phyloP scores from a whole-genome alignment of 139 green algal species.

The Micractinium sp. region DNA sequence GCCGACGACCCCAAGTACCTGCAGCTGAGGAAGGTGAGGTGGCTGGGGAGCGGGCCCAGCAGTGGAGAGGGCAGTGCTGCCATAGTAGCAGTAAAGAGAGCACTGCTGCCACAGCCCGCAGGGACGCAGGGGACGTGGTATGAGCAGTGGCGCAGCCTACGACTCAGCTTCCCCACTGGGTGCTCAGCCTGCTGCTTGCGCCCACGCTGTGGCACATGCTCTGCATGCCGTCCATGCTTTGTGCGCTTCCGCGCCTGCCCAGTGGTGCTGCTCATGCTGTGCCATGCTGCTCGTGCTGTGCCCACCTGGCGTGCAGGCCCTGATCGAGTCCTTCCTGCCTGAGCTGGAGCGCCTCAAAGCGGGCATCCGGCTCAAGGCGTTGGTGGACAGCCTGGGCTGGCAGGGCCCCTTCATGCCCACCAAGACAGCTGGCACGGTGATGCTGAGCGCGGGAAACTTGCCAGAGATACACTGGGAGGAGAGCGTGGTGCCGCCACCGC shows the following conservation, averaged over 20 bases:
- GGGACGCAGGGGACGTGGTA: too few relatives aligned
- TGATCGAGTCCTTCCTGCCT: slow-evolving; percentile 27
- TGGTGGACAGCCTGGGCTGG: slow-evolving; percentile 1
- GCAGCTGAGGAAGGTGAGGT: slow-evolving; percentile 29
- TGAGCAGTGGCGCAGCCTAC: too few relatives aligned
- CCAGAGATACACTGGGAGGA: slow-evolving; percentile 70
- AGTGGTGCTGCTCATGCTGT: too few relatives aligned
- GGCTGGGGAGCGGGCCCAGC: neutral
- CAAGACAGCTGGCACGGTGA: slow-evolving; percentile 54
- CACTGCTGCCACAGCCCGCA: neutral
- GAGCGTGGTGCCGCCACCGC: neutral
- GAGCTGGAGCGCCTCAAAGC: slow-evolving; percentile 78
- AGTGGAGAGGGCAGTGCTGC: neutral
- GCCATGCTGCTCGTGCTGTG: too few relatives aligned
- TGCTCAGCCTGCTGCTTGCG: too few relatives aligned
- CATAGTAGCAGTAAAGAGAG: too few relatives aligned
- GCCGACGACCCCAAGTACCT: slow-evolving; percentile 43
- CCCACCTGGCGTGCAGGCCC: neutral
- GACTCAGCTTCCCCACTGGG: too few relatives aligned
- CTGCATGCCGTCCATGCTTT: too few relatives aligned
- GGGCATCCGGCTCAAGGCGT: neutral
- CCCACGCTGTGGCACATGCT: too few relatives aligned
- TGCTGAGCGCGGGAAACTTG: slow-evolving; percentile 63
- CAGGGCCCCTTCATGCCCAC: slow-evolving; percentile 41
- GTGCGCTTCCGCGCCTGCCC: too few relatives aligned